Base-by-base conservation (phyloP, 192 early-diverging fungal species). In the Anaeromyces robustus region DNA sequence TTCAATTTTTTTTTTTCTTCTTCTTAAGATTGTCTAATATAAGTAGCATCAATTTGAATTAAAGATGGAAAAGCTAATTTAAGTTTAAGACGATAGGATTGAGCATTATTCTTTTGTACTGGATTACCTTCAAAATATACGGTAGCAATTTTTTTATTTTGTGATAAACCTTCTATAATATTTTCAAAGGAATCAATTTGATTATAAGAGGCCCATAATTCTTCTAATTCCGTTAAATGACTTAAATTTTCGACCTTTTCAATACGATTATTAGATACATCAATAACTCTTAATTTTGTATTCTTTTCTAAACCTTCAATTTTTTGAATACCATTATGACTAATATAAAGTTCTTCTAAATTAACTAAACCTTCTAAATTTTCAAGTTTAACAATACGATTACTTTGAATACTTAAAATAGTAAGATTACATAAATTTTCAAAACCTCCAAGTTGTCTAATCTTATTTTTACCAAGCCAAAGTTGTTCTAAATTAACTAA, bases 401-500 rank as follows among this genome's bases (percentile, higher is more conserved):
- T 99, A 84, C 94, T 96, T 88, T 96, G 92, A 41, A 94, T 93
- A 82, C 90, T 92, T 32, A 94, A 86, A 32, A 94, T 83, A 12
- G 87, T 88, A 79, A 96, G 87, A 78, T 79, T 84, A 30, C 2
- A n/a, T 37, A 85, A 81, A 4, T 22, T 5, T 0, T 81, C 13
- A 29, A 84, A 81, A 29, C 80, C 92, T 88, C 95, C 85, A 32
- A 98, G 87, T 80, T 89, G 88, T 5, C 88, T 86, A 41, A 99
- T 96, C 85, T 99, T 99, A 88, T 99, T 99, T 83, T 99, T 99
- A 68, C 98, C 98, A 30, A 99, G 86, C 90, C 95, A 99, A 14
- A 99, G 89, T 85, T 97, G 89, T 81, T 95, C 91, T 83, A 99
- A 86, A 79, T 92, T 92, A 28, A 91, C 89, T 79, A 99, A 85